Evolutionary conservation across 106 monocot species (phyloP).

Genomic region (Phalaenopsis equestris): DNA sequence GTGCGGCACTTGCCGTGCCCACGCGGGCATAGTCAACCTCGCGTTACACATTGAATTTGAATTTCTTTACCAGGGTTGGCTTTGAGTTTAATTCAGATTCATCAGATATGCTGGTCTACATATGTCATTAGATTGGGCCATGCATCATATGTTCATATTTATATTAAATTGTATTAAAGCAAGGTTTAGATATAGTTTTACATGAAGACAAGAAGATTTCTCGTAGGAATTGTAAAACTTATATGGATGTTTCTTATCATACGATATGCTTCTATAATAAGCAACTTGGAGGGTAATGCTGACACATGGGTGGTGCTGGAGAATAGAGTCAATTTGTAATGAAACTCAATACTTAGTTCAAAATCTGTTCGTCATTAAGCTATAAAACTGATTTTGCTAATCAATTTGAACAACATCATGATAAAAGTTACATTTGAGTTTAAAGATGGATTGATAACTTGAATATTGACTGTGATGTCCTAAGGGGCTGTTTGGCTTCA

Average conservation of each 20-base stretch:
- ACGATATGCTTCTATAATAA: background rate
- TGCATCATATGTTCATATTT: background rate
- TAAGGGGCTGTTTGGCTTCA: too few species aligned
- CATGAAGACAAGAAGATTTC: background rate
- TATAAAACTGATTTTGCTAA: background rate
- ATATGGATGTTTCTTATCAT: background rate
- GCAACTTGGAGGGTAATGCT: background rate
- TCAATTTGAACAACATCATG: background rate
- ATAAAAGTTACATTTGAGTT: background rate
- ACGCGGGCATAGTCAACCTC: too few species aligned
- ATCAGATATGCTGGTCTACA: background rate
- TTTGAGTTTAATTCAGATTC: background rate
- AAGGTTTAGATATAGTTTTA: background rate
- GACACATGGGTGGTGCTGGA: background rate
- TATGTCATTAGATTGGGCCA: background rate
- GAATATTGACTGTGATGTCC: background rate
- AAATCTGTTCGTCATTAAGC: background rate
- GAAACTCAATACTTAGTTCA: background rate
- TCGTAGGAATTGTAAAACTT: background rate
- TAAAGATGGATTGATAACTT: background rate
- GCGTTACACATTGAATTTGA: background rate
- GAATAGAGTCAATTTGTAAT: background rate
- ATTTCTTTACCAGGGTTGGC: background rate
- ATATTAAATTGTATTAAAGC: background rate
- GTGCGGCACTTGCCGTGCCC: too few species aligned